phyloP scores from a whole-genome alignment of 2,329 filamentous ascomycete genomes.

The Phoma sp. region DNA sequence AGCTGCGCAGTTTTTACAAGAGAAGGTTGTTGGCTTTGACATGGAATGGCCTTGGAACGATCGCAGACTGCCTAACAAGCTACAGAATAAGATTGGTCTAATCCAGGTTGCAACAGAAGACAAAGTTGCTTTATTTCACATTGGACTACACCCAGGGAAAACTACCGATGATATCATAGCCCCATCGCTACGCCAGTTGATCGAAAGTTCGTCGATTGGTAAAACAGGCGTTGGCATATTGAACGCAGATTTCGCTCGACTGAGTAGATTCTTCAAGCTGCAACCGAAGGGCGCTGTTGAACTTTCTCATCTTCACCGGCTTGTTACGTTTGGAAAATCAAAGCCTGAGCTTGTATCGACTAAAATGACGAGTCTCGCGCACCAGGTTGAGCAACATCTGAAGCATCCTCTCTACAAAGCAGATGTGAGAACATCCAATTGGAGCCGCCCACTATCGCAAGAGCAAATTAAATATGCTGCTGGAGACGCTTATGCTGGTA shows the following conservation, averaged over 20 bases:
- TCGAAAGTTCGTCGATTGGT: constrained; percentile 71
- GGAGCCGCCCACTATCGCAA: constrained; percentile 67
- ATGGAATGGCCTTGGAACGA: constrained; percentile 76
- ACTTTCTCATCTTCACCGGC: constrained; percentile 79
- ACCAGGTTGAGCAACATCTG: constrained; percentile 73
- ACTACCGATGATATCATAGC: constrained; percentile 65
- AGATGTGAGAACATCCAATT: constrained; percentile 75
- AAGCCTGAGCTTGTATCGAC: constrained; percentile 48
- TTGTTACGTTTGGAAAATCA: constrained; percentile 70
- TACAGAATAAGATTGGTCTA: constrained; percentile 75
- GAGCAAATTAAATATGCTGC: constrained; percentile 78
- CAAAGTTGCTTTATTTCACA: constrained; percentile 80
- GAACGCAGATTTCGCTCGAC: constrained; percentile 64
- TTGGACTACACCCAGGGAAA: constrained; percentile 63
- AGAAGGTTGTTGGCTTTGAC: constrained; percentile 83
- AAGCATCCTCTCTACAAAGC: constrained; percentile 81
- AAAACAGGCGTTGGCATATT: constrained; percentile 81
- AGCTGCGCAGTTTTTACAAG: constrained; percentile 67
- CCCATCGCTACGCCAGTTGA: constrained; percentile 71
- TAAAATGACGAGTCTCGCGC: constrained; percentile 67
- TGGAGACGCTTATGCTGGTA: constrained; percentile 81
- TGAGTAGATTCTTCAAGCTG: constrained; percentile 70
- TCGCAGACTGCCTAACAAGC: constrained; percentile 49
- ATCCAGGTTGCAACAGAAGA: constrained; percentile 82
- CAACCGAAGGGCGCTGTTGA: constrained; percentile 74